Evolutionary conservation across 1,139 yeast genomes (phyloP), one percentile per base, ranked within the genome.

Genomic region (Pichia sp.): DNA sequence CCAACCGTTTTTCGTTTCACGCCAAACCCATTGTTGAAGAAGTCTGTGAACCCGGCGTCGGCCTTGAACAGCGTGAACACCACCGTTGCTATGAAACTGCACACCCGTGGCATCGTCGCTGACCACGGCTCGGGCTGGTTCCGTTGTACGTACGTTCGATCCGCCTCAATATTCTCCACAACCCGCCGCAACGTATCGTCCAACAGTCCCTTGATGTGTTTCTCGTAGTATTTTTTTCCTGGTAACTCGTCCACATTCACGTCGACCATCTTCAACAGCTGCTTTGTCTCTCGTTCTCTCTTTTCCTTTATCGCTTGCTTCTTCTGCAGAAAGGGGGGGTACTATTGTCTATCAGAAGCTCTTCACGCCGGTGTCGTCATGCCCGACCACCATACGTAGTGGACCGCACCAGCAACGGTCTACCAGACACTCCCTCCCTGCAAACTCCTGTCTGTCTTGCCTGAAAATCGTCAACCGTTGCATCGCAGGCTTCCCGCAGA

Each of bases 1-100:
- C 51, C 44, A 11, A 56, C 42, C 8, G 54, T 56, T 30, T 51
- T 34, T 15, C 34, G 11, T 7, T 8, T 44, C 8, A 11, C 40
- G 10, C 31, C 48, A n/a, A 29, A 8, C 5, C 49, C 49, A 45
- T 44, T 36, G 13, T 30, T 15, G 41, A 40, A 50, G 32, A 51
- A 51, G 41, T 51, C 32, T 8, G 15, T 15, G 16, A n/a, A 47
- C 5, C 36, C 15, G 1, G 36, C 31, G 8, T 50, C 41, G 4
- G 53, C 54, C 29, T 47, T 47, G 13, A 34, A 47, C 4, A 41
- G 0, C 13, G 49, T 44, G 15, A 29, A 32, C 31, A 50, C 15
- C 15, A 54, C 34, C 8, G 10, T 31, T 45, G 16, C 34, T 5
- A 53, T 11, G 7, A 49, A 23, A 5, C 2, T 26, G 5, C 31